phyloP scores from a whole-genome alignment of 805 yeast genomes.

The Jamesozyma jinghongensis region DNA sequence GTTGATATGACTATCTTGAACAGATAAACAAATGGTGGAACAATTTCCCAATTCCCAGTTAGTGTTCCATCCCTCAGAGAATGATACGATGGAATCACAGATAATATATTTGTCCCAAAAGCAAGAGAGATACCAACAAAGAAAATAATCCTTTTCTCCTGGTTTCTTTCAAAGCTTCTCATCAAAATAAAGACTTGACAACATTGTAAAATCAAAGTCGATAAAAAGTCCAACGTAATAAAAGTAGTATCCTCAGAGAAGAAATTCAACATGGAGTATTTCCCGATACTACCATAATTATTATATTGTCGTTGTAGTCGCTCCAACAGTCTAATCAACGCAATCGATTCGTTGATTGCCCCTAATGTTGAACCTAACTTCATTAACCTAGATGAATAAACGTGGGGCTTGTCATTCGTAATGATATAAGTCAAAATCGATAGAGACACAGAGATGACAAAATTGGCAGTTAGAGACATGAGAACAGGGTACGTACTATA shows the following conservation, averaged over 20 bases:
- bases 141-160: constrained; percentile 57
- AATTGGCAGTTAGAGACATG: constrained; percentile 53
- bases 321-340: constrained; percentile 40
- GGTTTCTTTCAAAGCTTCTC: constrained; percentile 56
- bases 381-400: constrained; percentile 24
- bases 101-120: constrained; percentile 49
- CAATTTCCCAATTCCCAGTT: constrained; percentile 38
- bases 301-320: constrained; percentile 41
- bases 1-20: constrained; percentile 63
- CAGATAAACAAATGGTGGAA: constrained; percentile 68
- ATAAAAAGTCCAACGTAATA: constrained; percentile 48
- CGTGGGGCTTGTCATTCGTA: constrained; percentile 53
- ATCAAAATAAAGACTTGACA: constrained; percentile 66
- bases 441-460: constrained; percentile 53
- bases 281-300: constrained; percentile 27
- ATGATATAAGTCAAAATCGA: constrained; percentile 58
- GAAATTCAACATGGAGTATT: constrained; percentile 21
- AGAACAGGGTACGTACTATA: constrained; percentile 54
- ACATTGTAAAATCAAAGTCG: constrained; percentile 48
- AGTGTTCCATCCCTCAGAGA: constrained; percentile 1
- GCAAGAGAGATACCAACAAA: constrained; percentile 48
- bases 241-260: constrained; percentile 40
- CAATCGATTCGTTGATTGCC: constrained; percentile 44
- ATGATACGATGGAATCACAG: constrained; percentile 47
- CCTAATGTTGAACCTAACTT: constrained; percentile 42